These are phyloP conservation scores for Fusarium zealandicum DNA, from an alignment of 2,329 filamentous ascomycete species.

Conservation along the genomic window DNA sequence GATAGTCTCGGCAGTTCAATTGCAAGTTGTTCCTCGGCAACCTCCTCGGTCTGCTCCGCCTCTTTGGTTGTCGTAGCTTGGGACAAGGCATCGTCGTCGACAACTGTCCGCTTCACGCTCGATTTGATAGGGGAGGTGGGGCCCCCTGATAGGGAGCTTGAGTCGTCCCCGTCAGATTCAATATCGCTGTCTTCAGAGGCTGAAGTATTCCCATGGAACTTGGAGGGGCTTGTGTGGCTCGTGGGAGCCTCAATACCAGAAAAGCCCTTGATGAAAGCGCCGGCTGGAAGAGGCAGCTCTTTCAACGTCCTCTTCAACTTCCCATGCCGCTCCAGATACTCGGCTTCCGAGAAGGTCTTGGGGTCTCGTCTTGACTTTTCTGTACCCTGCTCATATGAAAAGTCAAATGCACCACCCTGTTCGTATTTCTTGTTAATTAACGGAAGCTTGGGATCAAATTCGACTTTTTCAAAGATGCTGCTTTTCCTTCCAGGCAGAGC, in stretches of 20 bases:
- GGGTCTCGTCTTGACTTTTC: slow-evolving; percentile 42
- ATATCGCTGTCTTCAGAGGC: slow-evolving; percentile 59
- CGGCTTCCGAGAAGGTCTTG: slow-evolving; percentile 53
- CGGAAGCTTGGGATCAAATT: slow-evolving; percentile 61
- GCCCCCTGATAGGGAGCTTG: slow-evolving; percentile 58
- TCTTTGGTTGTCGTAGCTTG: slow-evolving; percentile 61
- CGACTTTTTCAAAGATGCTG: slow-evolving; percentile 62
- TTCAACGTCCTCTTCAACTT: slow-evolving; percentile 51
- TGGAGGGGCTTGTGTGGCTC: slow-evolving; percentile 47
- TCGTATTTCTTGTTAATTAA: slow-evolving; percentile 66
- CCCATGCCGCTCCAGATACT: slow-evolving; percentile 57
- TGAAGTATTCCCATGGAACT: slow-evolving; percentile 48
- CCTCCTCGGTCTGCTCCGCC: slow-evolving; percentile 54
- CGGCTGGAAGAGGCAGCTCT: slow-evolving; percentile 29
- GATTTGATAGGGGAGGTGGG: slow-evolving; percentile 59
- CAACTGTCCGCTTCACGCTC: slow-evolving; percentile 51
- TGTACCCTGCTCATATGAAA: slow-evolving; percentile 44
- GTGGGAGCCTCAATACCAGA: slow-evolving; percentile 37
- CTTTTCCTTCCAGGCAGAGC: slow-evolving; percentile 45
- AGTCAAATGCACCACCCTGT: slow-evolving; percentile 62
- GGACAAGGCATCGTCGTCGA: slow-evolving; percentile 65
- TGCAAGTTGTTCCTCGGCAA: slow-evolving; percentile 53
- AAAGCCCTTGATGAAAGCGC: slow-evolving; percentile 41
- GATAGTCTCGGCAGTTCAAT: slow-evolving; percentile 59
- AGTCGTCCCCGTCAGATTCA: slow-evolving; percentile 64